Evolutionary conservation across 345 rosid species (phyloP).

Genomic region (Populus tremula): DNA sequence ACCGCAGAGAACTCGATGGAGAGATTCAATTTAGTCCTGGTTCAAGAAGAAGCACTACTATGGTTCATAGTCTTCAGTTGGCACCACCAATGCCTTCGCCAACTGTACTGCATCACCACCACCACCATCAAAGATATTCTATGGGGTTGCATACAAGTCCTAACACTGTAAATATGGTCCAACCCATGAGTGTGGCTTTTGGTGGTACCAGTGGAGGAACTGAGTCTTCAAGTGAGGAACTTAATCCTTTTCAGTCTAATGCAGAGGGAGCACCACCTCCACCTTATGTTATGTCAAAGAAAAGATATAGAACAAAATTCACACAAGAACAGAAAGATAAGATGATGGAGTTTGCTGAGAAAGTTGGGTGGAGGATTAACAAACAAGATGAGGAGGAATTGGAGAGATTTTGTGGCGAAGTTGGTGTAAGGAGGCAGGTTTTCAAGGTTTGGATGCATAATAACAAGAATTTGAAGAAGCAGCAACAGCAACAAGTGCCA

Average conservation of each 20-base stretch:
- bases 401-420: conserved; percentile 56
- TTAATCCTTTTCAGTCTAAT: conserved; percentile 51
- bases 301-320: conserved; percentile 66
- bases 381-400: conserved; percentile 67
- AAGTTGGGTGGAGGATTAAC: conserved; percentile 70
- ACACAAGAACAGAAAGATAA: conserved; percentile 66
- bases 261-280: conserved; percentile 37
- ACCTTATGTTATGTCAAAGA: conserved; percentile 52
- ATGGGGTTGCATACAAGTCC: conserved; percentile 40
- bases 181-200: conserved; percentile 70
- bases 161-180: conserved; percentile 43
- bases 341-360: conserved; percentile 80
- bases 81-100: conserved; percentile 53
- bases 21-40: conserved; percentile 36
- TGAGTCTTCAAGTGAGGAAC: conserved; percentile 80
- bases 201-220: conserved; percentile 53
- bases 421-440: conserved; percentile 65
- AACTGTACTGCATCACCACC: conserved; percentile 30
- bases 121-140: conserved; percentile 35
- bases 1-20: conserved; percentile 68
- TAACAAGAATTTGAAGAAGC: conserved; percentile 65
- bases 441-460: conserved; percentile 94
- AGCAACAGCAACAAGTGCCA: conserved; percentile 13
- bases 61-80: conserved; percentile 53
- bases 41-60: conserved; percentile 20